phyloP scores from a whole-genome alignment of 2,329 filamentous ascomycete genomes.

The Bipolaris bicolor region DNA sequence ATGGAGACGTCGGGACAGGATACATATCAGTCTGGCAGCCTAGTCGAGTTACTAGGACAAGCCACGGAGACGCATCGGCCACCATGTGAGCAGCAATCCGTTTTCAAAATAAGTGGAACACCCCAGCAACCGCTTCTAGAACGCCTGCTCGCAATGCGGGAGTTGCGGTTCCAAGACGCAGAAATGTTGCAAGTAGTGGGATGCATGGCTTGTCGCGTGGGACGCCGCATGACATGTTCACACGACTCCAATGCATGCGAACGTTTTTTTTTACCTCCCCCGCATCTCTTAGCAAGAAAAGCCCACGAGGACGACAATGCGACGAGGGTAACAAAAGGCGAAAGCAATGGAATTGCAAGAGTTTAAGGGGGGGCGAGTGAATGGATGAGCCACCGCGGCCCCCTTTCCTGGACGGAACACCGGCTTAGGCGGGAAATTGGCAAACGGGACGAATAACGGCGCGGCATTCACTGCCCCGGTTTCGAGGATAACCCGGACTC shows the following conservation, averaged over 20 bases:
- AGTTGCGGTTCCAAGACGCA: slow-evolving; percentile 8
- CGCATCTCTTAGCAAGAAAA: background rate
- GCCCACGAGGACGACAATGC: background rate
- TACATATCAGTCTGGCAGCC: slow-evolving; percentile 14
- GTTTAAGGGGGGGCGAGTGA: slow-evolving; percentile 2
- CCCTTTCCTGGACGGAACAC: slow-evolving; percentile 14
- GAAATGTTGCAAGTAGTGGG: slow-evolving; percentile 1
- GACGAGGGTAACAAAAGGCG: background rate
- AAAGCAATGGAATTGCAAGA: background rate
- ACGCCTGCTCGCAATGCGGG: slow-evolving; percentile 10
- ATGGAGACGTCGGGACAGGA: slow-evolving; percentile 15
- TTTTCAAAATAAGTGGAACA: slow-evolving; percentile 19
- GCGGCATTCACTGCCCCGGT: slow-evolving; percentile 4
- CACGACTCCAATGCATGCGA: background rate
- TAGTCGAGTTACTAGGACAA: slow-evolving; percentile 14
- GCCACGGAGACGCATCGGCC: slow-evolving; percentile 23
- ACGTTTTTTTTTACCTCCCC: background rate
- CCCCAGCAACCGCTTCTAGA: slow-evolving; percentile 26
- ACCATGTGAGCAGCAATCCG: slow-evolving; percentile 22
- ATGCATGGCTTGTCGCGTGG: background rate
- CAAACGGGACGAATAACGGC: slow-evolving; percentile 8
- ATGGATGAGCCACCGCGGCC: slow-evolving; percentile 11
- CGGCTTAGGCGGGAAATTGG: slow-evolving; percentile 17
- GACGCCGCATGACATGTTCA: background rate
- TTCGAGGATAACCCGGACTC: background rate